These are phyloP conservation scores for Phytophthora europaea DNA, from an alignment of 352 stramenopile species.

Conservation along the genomic window DNA sequence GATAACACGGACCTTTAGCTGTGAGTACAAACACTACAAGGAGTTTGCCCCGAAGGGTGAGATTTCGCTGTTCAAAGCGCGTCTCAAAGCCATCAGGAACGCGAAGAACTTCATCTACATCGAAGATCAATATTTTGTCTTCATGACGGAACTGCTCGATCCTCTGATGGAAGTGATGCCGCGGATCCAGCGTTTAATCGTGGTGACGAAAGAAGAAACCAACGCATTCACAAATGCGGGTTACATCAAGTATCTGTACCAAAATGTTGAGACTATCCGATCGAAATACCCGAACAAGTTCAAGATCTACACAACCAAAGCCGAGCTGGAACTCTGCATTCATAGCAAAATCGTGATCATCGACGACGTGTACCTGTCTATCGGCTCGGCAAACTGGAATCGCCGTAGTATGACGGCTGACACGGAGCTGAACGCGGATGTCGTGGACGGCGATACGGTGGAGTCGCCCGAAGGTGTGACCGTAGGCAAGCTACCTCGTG, in stretches of 20 bases:
- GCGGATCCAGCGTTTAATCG: constrained; percentile 50
- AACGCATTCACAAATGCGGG: constrained; percentile 26
- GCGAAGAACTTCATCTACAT: constrained; percentile 50
- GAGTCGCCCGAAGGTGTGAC: constrained; percentile 31
- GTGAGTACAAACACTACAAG: constrained; percentile 54
- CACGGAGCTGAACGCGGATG: constrained; percentile 58
- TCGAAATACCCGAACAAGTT: constrained; percentile 29
- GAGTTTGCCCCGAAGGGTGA: constrained; percentile 64
- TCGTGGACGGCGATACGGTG: constrained; percentile 46
- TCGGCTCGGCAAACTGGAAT: constrained; percentile 73
- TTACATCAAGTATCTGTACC: constrained; percentile 58
- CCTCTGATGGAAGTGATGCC: constrained; percentile 55
- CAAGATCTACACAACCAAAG: constrained; percentile 47
- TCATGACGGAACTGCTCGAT: constrained; percentile 52
- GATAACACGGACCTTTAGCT: constrained; percentile 73
- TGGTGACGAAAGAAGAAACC: constrained; percentile 46
- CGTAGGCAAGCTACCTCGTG: constrained; percentile 47
- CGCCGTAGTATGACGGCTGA: constrained; percentile 48
- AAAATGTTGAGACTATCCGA: constrained; percentile 51
- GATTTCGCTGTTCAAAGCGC: constrained; percentile 46
- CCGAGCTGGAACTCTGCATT: constrained; percentile 46
- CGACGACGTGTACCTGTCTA: constrained; percentile 68
- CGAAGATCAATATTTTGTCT: constrained; percentile 36
- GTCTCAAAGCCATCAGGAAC: constrained; percentile 53
- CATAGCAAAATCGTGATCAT: constrained; percentile 62